These are phyloP conservation scores for Trichophyton rubrum DNA, from an alignment of 2,329 filamentous ascomycete species.

Conservation along the genomic window DNA sequence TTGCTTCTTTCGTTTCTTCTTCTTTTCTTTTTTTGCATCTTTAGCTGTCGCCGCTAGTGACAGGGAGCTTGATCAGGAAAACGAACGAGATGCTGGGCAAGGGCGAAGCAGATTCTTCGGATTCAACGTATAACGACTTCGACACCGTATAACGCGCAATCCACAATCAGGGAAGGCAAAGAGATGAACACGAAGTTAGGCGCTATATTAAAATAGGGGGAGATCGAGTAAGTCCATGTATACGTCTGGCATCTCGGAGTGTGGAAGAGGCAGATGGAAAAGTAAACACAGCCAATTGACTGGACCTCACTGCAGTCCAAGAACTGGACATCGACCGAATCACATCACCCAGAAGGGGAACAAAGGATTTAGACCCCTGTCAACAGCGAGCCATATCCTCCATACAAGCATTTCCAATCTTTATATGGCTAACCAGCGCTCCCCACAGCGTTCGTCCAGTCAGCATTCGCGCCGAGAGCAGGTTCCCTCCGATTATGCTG, in stretches of 20 bases:
- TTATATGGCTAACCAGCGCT: background rate
- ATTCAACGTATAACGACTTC: background rate
- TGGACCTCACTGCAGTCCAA: too few relatives aligned
- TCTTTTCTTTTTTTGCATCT: background rate
- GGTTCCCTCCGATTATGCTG: background rate
- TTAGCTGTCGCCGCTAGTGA: background rate
- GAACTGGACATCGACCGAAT: background rate
- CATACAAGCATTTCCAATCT: background rate
- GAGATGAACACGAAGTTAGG: background rate
- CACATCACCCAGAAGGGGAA: background rate
- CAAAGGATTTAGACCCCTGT: background rate
- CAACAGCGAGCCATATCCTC: too few relatives aligned
- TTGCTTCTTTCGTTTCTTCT: too few relatives aligned
- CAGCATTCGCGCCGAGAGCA: background rate
- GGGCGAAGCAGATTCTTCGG: background rate
- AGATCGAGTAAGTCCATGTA: background rate
- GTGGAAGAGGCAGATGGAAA: background rate
- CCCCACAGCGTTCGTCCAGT: slow-evolving; percentile 3
- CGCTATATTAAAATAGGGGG: background rate
- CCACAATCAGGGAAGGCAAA: background rate
- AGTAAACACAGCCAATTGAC: background rate
- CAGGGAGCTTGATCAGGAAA: background rate
- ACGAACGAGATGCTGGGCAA: background rate
- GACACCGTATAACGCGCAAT: background rate
- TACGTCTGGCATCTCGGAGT: background rate